Percentiles rank a stretch among this genome's conserved stretches.
Conservation (phyloP, 139 green algal genomes). For the Mychonastes homosphaera region DNA sequence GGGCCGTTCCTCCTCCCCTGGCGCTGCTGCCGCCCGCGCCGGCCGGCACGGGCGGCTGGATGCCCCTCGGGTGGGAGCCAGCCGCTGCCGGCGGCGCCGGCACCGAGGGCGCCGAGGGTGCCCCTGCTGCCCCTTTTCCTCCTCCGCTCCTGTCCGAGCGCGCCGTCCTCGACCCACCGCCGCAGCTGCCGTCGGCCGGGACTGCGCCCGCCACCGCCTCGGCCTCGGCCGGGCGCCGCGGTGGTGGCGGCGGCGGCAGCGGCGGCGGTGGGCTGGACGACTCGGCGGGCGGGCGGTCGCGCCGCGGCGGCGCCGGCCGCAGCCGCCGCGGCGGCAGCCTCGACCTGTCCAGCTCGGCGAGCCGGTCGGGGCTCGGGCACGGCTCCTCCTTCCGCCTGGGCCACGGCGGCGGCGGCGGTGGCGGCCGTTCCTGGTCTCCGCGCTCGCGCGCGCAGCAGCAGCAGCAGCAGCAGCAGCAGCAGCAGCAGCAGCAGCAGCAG, state of each 20-base stretch:
- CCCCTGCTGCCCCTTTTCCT: no score
- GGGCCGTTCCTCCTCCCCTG: background rate
- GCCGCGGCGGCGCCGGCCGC: background rate
- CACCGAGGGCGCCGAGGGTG: background rate
- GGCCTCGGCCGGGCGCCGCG: no score
- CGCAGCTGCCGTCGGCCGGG: no score
- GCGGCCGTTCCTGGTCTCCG: background rate
- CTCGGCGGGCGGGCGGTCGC: background rate
- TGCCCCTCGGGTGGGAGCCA: background rate
- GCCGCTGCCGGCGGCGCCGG: background rate
- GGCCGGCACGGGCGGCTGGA: background rate
- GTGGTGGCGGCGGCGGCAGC: no score
- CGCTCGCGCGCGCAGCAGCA: background rate
- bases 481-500: background rate
- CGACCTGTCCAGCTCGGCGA: background rate
- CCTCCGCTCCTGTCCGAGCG: no score
- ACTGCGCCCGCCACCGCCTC: no score
- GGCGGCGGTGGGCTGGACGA: background rate
- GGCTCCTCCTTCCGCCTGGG: background rate
- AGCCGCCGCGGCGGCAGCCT: background rate
- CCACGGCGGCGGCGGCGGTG: background rate
- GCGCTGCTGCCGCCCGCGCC: background rate
- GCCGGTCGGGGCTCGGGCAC: background rate
- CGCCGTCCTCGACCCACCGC: no score
- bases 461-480: background rate